phyloP scores from a whole-genome alignment of 805 yeast species.

The Wickerhamiella spandovensis region DNA sequence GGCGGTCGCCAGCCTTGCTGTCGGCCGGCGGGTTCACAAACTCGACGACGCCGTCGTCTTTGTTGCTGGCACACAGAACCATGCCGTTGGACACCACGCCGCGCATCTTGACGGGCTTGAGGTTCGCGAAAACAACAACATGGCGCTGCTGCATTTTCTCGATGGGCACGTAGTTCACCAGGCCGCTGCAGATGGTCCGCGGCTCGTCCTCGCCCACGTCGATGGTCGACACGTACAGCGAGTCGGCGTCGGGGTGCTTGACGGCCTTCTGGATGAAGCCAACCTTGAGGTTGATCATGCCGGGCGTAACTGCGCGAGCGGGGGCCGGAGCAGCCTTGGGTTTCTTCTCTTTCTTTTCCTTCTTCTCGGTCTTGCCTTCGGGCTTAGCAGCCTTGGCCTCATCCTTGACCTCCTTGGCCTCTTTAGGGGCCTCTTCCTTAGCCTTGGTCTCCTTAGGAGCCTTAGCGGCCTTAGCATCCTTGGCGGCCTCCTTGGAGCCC shows the following conservation, averaged over 20 bases:
- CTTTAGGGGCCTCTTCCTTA: slow-evolving; percentile 21
- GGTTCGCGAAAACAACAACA: slow-evolving; percentile 84
- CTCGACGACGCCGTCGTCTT: slow-evolving; percentile 57
- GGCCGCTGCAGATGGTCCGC: slow-evolving; percentile 95
- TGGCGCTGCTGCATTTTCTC: slow-evolving; percentile 93
- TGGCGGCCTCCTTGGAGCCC: slow-evolving; percentile 5
- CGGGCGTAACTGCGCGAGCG: slow-evolving; percentile 34
- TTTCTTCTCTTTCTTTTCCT: slow-evolving; percentile 33
- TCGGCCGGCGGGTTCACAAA: slow-evolving; percentile 91
- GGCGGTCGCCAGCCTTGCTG: slow-evolving; percentile 88
- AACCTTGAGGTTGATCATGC: slow-evolving; percentile 82
- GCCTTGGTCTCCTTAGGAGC: too few species aligned
- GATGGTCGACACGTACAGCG: slow-evolving; percentile 90
- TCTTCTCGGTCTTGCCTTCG: slow-evolving; percentile 24
- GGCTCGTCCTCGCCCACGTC: slow-evolving; percentile 96
- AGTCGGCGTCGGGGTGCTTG: slow-evolving; percentile 96
- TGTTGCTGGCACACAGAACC: slow-evolving; percentile 77
- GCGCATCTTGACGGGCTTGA: slow-evolving; percentile 97
- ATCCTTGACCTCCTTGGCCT: background rate
- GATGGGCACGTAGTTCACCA: slow-evolving; percentile 74
- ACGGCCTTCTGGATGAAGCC: slow-evolving; percentile 95
- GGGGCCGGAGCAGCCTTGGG: slow-evolving; percentile 42
- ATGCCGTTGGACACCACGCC: slow-evolving; percentile 91
- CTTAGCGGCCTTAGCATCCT: slow-evolving; percentile 26
- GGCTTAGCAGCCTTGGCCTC: slow-evolving; percentile 5